Evolutionary conservation across 139 green algal genomes (phyloP).

Genomic region (Tetradesmus obliquus): DNA sequence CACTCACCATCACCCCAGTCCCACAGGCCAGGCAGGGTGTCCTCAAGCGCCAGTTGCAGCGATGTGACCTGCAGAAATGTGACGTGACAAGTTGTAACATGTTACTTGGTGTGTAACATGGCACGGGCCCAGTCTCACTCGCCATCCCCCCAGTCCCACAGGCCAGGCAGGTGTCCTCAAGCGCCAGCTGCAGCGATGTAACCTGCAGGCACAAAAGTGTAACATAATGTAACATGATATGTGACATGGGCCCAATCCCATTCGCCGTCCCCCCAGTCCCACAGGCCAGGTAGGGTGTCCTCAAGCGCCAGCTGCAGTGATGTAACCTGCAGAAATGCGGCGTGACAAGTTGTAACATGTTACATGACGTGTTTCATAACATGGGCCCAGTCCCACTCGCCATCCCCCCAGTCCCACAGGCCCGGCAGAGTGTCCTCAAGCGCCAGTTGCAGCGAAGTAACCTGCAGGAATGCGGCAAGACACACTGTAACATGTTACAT

Average conservation of each 20-base stretch:
- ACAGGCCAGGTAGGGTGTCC: not conserved
- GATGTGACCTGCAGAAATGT: not conserved
- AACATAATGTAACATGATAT: no score
- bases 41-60: not conserved
- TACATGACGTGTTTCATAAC: not conserved
- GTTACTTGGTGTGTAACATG: no score
- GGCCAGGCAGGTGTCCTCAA: no score
- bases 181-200: no score
- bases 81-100: not conserved
- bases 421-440: no score
- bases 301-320: not conserved
- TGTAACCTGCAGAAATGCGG: not conserved
- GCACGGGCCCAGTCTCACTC: no score
- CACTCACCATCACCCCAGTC: not conserved
- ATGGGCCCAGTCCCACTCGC: no score
- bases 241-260: not conserved
- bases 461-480: not conserved
- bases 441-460: no score
- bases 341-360: not conserved
- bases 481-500: not conserved
- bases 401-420: no score
- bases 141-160: no score
- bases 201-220: no score
- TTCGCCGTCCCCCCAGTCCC: not conserved
- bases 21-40: not conserved